Evolutionary conservation across 495 filamentous ascomycete species (phyloP), one percentile per base, ranked within the genome.

Genomic region (Niebla homalea): DNA sequence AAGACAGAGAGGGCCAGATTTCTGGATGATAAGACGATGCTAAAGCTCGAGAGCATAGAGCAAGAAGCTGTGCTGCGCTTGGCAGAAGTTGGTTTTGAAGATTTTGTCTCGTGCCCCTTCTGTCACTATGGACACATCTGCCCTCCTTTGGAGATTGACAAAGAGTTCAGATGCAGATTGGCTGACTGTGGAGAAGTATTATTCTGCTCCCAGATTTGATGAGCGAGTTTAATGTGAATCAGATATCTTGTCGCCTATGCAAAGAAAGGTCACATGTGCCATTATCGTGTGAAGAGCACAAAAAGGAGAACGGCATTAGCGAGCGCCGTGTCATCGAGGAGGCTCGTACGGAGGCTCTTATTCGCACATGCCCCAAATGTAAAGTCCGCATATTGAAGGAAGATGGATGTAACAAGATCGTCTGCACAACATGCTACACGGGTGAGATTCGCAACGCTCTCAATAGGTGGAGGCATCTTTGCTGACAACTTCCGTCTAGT

Each of bases 331-430:
- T 60, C 10, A 73, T 93, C 21, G 88, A 93, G 61, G 87, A 93
- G 64, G 87, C 87, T 3, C 88, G 87, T 81, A 86, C 81, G 2
- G 72, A 74, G 35, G 88, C 87, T 20, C 56, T 93, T 49, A 81
- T 93, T 21, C 73, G 87, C 18, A 63, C 55, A n/a, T 71, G 68
- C 46, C 64, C 66, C 1, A 79, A 70, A 36, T 94, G 88, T 72
- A 86, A 85, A 25, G 26, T 63, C 14, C 59, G 58, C 12, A 65
- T 69, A 39, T 68, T 93, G 60, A 94, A 93, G 60, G 74, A 81
- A 49, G 62, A 69, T 29, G 88, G 88, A 10, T 94, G 88, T 67
- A 94, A 94, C 64, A 93, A 89, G 66, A 83, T 94, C 68, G 70
- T 58, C 0, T 94, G 87, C 57, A 66, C 69, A 1, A 68, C 69